A percentile compares a stretch with the other conserved stretches of the same genome.
These are phyloP conservation scores for Conticribra guillardii DNA, from an alignment of 108 stramenopile species.

Conservation along the genomic window DNA sequence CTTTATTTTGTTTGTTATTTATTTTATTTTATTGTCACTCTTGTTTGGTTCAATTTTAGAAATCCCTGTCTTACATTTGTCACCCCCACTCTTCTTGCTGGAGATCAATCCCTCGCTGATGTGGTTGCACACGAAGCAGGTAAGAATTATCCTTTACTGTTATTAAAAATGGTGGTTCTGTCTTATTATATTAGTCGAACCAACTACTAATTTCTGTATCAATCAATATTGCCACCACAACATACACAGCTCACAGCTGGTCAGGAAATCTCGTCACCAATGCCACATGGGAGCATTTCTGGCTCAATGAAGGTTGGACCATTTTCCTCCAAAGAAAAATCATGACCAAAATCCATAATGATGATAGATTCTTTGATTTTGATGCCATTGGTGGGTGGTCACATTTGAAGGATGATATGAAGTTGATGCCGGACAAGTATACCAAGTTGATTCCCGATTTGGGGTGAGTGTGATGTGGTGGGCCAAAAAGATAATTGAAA, in stretches of 20 bases:
- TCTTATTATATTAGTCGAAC: not conserved
- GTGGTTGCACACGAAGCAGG: conserved; percentile 96
- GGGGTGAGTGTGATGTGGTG: conserved; percentile 7
- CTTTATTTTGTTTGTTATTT: not conserved
- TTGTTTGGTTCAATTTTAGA: conserved; percentile 1
- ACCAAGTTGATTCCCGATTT: conserved; percentile 69
- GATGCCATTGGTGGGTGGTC: conserved; percentile 85
- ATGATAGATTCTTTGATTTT: conserved; percentile 80
- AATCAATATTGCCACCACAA: conserved; percentile 29
- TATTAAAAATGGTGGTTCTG: conserved; percentile 68
- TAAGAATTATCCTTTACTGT: conserved; percentile 63
- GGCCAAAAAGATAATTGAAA: no score
- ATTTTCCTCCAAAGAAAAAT: conserved; percentile 97
- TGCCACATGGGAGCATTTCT: conserved; percentile 91
- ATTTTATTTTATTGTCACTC: not conserved
- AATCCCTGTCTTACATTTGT: conserved; percentile 98
- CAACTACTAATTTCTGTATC: not conserved
- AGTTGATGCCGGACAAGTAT: conserved; percentile 64
- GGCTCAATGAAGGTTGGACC: conserved; percentile 99
- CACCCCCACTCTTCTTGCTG: conserved; percentile 96
- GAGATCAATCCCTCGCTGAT: conserved; percentile 93
- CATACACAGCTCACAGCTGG: conserved; percentile 73
- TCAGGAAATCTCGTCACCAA: conserved; percentile 98
- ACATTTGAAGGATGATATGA: conserved; percentile 64
- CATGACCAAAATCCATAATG: conserved; percentile 74